Percentiles rank a stretch among this genome's conserved stretches.
Conservation (phyloP, 768 basidiomycete genomes). For the Xanthoconium stramineum region DNA sequence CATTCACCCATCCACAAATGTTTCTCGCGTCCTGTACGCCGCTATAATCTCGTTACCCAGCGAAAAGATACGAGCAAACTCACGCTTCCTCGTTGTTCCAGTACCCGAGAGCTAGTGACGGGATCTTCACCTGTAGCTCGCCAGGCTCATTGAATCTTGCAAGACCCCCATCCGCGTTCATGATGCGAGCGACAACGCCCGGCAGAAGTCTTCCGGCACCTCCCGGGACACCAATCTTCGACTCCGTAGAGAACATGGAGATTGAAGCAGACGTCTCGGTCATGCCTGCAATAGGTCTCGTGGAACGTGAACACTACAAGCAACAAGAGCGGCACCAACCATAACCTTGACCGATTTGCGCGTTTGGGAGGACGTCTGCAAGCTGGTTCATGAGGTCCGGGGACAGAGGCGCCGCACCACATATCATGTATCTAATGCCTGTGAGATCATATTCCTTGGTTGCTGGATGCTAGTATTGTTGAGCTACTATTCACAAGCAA, state of each 20-base stretch:
- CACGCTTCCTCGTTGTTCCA: slow-evolving; percentile 60
- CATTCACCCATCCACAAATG: slow-evolving; percentile 61
- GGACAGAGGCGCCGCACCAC: slow-evolving; percentile 63
- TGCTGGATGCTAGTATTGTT: slow-evolving; percentile 45
- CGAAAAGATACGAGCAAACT: slow-evolving; percentile 21
- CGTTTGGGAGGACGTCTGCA: slow-evolving; percentile 51
- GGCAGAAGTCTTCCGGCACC: slow-evolving; percentile 49
- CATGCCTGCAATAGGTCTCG: slow-evolving; percentile 43
- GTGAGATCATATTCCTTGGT: slow-evolving; percentile 48
- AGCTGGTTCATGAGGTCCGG: slow-evolving; percentile 49
- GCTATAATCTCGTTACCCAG: background rate
- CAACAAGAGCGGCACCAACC: slow-evolving; percentile 32
- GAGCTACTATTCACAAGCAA: background rate
- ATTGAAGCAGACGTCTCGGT: slow-evolving; percentile 60
- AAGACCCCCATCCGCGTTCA: slow-evolving; percentile 55
- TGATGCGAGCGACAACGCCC: slow-evolving; percentile 50
- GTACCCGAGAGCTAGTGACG: slow-evolving; percentile 43
- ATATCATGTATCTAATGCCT: slow-evolving; percentile 50
- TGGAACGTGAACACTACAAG: background rate
- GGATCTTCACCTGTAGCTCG: slow-evolving; percentile 49
- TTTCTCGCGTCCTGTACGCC: slow-evolving; percentile 55
- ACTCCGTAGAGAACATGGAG: slow-evolving; percentile 45
- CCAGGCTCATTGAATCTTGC: slow-evolving; percentile 57
- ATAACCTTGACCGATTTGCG: slow-evolving; percentile 63
- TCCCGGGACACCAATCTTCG: slow-evolving; percentile 51